Percentiles rank a stretch among this genome's conserved stretches.
Conservation (phyloP, 2,329 filamentous ascomycete species). For the Mollisia scopiformis region DNA sequence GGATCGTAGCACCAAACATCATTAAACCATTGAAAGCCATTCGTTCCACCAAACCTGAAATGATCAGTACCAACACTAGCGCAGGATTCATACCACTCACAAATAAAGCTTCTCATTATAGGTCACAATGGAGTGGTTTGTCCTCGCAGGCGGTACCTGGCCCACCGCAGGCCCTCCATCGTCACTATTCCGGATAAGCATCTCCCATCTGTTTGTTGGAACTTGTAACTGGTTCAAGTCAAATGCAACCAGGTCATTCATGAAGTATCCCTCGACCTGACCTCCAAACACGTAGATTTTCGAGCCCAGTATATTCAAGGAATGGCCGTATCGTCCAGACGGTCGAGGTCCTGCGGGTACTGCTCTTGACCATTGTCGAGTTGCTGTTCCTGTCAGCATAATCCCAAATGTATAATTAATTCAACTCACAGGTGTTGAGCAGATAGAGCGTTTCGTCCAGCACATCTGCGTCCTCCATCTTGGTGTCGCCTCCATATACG, state of each 20-base stretch:
- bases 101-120: conserved; percentile 93
- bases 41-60: conserved; percentile 89
- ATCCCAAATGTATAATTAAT: neutral
- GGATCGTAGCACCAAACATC: conserved; percentile 98
- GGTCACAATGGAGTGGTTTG: conserved; percentile 91
- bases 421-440: conserved; percentile 87
- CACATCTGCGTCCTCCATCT: conserved; percentile 88
- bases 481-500: conserved; percentile 97
- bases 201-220: conserved; percentile 90
- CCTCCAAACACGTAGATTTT: conserved; percentile 98
- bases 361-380: conserved; percentile 95
- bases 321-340: conserved; percentile 92
- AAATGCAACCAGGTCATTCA: conserved; percentile 95
- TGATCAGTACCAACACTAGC: conserved; percentile 20
- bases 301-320: conserved; percentile 92
- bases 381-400: conserved; percentile 60
- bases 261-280: conserved; percentile 96
- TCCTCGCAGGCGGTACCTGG: conserved; percentile 82
- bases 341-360: conserved; percentile 85
- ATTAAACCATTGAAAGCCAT: conserved; percentile 97
- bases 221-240: conserved; percentile 94
- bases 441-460: conserved; percentile 96
- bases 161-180: conserved; percentile 61
- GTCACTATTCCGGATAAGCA: conserved; percentile 78
- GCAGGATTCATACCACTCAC: conserved; percentile 53